A percentile compares a stretch with the other conserved stretches of the same genome.
Conservation (phyloP, 768 basidiomycete genomes). For the Mycena vitilis region DNA sequence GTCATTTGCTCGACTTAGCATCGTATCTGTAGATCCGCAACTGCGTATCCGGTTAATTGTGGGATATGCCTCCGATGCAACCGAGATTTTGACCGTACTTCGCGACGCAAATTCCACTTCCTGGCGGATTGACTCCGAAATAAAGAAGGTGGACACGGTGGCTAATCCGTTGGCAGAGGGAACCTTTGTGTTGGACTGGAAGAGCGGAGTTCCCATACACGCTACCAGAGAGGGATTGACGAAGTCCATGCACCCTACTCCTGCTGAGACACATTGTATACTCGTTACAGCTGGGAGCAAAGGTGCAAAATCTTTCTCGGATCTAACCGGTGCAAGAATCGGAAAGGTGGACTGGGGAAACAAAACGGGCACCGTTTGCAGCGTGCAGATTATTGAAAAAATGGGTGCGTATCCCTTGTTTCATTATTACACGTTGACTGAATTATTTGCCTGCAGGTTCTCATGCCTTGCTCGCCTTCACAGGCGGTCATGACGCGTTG, state of each 20-base stretch:
- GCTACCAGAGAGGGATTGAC: slow-evolving; percentile 51
- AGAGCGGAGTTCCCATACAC: slow-evolving; percentile 55
- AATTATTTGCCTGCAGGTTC: slow-evolving; percentile 48
- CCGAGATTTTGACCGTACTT: slow-evolving; percentile 66
- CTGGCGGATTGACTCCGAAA: slow-evolving; percentile 51
- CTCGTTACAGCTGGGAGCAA: slow-evolving; percentile 66
- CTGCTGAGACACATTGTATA: slow-evolving; percentile 45
- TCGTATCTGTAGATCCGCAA: slow-evolving; percentile 52
- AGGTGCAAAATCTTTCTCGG: slow-evolving; percentile 65
- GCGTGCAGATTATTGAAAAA: slow-evolving; percentile 68
- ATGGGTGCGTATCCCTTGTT: slow-evolving; percentile 58
- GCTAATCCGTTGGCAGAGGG: slow-evolving; percentile 59
- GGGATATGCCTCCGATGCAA: slow-evolving; percentile 65
- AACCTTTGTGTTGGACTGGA: slow-evolving; percentile 66
- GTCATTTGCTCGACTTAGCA: background rate
- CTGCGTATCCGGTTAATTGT: slow-evolving; percentile 71
- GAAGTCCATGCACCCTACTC: slow-evolving; percentile 44
- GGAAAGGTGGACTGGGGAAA: slow-evolving; percentile 74
- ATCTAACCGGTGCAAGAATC: slow-evolving; percentile 74
- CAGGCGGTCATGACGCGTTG: slow-evolving; percentile 58
- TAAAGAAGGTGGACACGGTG: slow-evolving; percentile 52
- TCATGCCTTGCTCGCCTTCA: slow-evolving; percentile 67
- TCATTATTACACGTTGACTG: slow-evolving; percentile 16
- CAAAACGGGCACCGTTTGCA: slow-evolving; percentile 62
- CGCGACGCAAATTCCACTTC: slow-evolving; percentile 48